Base-by-base conservation (phyloP, 1,284 basidiomycete species). In the Thelephora terrestris region DNA sequence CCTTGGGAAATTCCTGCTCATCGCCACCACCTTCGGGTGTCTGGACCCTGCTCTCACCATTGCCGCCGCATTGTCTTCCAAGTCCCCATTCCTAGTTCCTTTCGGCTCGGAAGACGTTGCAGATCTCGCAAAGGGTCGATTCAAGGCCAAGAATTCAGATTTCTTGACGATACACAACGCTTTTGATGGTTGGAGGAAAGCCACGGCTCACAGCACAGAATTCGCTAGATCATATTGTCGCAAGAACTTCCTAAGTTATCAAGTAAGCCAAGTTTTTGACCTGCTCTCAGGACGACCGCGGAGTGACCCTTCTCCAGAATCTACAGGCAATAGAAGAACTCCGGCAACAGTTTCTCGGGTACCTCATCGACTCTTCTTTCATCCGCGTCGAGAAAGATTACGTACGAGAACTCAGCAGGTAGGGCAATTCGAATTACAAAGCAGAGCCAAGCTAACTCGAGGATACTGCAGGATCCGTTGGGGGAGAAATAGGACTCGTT, bases 241-340 rank as follows among this genome's bases (percentile, higher is more conserved):
- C 55, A 71, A 73, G 46, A 90, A 89, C 64, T 96, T 82, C 61
- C 71, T 98, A 34, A 95, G 91, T 55, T 81, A 91, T 56, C 87
- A 90, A 71, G 85, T 85, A 59, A 49, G 64, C 49, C 16, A 47
- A 40, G 45, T 37, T 7, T 5, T 21, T 44, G 17, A 29, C 7
- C 36, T 44, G 7, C 16, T 3, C n/a, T 36, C 39, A 25, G 17
- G 10, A 12, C 43, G 5, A 43, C 32, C 25, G 6, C 32, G 20
- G 21, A 16, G 20, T 38, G 46, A 34, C 45, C 25, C 18, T 48
- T 23, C 35, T 38, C 2, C 64, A 94, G 81, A 97, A 92, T 58
- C 68, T 99, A 49, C 83, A 92, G 64, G 92, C 97, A 64, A 96
- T 99, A 44, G 96, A 99, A 63, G 96, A 99, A 61, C 74, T 99